phyloP scores from a whole-genome alignment of 257 asterid genomes.

The Solanum virginianum region DNA sequence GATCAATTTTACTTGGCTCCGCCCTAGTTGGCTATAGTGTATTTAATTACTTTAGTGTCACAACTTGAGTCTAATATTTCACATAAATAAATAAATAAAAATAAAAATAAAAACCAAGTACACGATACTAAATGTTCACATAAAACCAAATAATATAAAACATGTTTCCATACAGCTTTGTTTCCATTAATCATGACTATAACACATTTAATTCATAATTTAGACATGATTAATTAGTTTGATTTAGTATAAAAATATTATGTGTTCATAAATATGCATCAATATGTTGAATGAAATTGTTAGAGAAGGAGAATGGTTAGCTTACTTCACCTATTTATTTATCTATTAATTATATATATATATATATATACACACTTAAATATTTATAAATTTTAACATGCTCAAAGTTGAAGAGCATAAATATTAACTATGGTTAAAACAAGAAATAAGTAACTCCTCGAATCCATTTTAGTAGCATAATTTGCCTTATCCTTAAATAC shows the following conservation, averaged over 20 bases:
- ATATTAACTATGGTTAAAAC: no score
- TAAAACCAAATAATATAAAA: not conserved
- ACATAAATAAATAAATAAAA: not conserved
- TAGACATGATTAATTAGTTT: not conserved
- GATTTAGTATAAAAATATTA: not conserved
- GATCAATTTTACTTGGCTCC: no score
- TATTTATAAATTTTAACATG: no score
- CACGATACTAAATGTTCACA: not conserved
- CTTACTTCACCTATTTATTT: no score
- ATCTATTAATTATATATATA: no score
- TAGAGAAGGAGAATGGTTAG: not conserved
- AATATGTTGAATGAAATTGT: not conserved
- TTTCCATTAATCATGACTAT: not conserved
- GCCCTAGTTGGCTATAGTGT: not conserved
- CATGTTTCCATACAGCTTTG: not conserved
- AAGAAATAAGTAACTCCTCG: no score
- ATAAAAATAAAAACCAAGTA: not conserved
- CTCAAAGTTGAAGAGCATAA: rapidly evolving
- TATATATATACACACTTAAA: no score
- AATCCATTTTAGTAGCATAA: no score
- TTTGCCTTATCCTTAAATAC: no score
- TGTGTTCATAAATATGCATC: not conserved
- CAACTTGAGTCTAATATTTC: not conserved
- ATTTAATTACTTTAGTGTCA: not conserved
- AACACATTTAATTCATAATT: not conserved